Base-by-base conservation (phyloP, 2,329 filamentous ascomycete species). In the Didymella lethalis region DNA sequence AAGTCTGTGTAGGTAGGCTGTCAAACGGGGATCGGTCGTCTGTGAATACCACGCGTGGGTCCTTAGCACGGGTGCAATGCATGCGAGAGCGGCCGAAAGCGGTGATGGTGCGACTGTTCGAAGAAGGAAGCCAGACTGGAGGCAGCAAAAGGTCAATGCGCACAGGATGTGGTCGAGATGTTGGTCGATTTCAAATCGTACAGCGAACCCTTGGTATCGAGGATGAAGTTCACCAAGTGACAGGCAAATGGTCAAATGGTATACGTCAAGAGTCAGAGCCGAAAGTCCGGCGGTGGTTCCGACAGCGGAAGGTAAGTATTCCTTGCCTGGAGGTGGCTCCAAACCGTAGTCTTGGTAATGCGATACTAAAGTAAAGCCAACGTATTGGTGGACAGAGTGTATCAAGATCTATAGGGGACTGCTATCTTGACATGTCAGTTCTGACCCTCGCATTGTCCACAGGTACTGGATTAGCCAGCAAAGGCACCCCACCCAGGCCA, bases 361-460 rank as follows among this genome's bases (percentile, higher is more conserved):
- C 44, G 52, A 60, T 59, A 63, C 61, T 61, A 64, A 56, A 56
- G 55, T 59, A 45, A 45, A 43, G 43, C 53, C 53, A 59, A 50
- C 32, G 53, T 36, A 34, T 7, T 50, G 55, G 54, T 36, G 45
- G 32, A 49, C 49, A 51, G 34, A 26, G 46, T 40, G 57, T 64
- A 67, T 69, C 69, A 69, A 63, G 65, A 61, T 67, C 61, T 70
- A 64, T 54, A 57, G 59, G 64, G 54, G 59, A 59, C 69, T 74
- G 62, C 48, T 61, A 54, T 63, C 53, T 61, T 57, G 68, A 46
- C 60, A 54, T 51, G 64, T 75, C 61, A 75, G 72, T 66, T 25
- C 48, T 34, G 53, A 64, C 52, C 63, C 62, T 71, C 63, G 72
- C 72, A 74, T 75, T 55, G 70, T 48, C 60, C 44, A 59, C 62